Percentiles rank a stretch among this genome's conserved stretches.
Conservation (phyloP, 2,329 filamentous ascomycete genomes). For the Byssothecium circinans region DNA sequence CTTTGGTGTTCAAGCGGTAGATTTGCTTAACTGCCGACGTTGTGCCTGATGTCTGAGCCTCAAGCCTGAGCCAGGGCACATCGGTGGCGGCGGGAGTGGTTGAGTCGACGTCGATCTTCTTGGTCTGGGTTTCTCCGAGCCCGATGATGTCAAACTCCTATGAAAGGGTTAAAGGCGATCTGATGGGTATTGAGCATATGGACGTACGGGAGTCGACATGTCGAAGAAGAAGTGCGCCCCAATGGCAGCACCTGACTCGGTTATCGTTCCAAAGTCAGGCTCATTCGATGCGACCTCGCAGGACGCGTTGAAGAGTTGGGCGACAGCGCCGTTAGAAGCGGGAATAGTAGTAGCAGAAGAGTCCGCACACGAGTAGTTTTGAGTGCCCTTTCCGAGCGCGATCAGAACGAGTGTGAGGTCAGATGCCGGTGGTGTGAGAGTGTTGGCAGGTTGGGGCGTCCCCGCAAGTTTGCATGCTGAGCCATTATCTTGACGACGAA, state of each 20-base stretch:
- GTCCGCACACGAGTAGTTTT: constrained; percentile 53
- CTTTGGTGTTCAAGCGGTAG: constrained; percentile 81
- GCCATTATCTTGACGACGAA: constrained; percentile 18
- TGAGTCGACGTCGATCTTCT: constrained; percentile 61
- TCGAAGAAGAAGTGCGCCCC: constrained; percentile 82
- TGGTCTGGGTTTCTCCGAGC: constrained; percentile 63
- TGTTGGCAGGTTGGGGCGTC: constrained; percentile 29
- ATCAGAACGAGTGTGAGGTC: constrained; percentile 46
- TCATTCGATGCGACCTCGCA: constrained; percentile 35
- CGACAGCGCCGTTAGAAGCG: constrained; percentile 48
- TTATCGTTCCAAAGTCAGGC: constrained; percentile 24
- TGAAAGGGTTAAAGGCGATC: too few species aligned
- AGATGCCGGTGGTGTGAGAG: constrained; percentile 25
- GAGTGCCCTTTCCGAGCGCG: constrained; percentile 52
- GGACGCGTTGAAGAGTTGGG: constrained; percentile 49
- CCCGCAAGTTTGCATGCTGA: constrained; percentile 27
- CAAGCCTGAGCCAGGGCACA: constrained; percentile 79
- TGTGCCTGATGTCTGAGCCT: constrained; percentile 42
- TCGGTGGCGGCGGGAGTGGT: constrained; percentile 66
- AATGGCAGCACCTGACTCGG: constrained; percentile 32
- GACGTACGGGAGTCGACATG: constrained; percentile 60
- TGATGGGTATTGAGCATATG: too few species aligned
- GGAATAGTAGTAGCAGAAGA: constrained; percentile 34
- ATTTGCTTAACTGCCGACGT: constrained; percentile 64
- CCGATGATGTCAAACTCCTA: constrained; percentile 75